These are phyloP conservation scores for Didymella lethalis DNA, from an alignment of 2,329 filamentous ascomycete genomes.

Conservation along the genomic window DNA sequence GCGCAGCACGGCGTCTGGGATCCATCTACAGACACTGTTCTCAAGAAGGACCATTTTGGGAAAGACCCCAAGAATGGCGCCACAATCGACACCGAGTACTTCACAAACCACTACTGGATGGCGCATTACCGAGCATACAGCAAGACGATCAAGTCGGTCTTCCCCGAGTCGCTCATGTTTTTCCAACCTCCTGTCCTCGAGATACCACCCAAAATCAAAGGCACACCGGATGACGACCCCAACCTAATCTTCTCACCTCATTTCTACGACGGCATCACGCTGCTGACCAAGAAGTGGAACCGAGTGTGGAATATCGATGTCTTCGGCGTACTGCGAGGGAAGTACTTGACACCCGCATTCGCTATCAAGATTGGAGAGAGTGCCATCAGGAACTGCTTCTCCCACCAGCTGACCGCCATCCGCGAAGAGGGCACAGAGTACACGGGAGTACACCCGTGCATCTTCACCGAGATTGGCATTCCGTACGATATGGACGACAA, in stretches of 20 bases:
- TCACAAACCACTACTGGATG: conserved; percentile 93
- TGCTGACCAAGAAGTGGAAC: conserved; percentile 99
- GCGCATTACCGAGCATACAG: conserved; percentile 80
- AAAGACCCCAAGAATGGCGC: conserved; percentile 78
- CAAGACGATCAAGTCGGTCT: conserved; percentile 75
- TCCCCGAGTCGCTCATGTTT: conserved; percentile 84
- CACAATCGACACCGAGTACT: conserved; percentile 79
- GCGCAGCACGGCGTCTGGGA: conserved; percentile 98
- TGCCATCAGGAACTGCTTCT: conserved; percentile 92
- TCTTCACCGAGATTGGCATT: conserved; percentile 96
- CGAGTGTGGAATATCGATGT: conserved; percentile 97
- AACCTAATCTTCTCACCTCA: conserved; percentile 93
- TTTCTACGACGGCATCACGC: conserved; percentile 94
- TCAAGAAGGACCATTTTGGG: conserved; percentile 88
- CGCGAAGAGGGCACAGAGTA: conserved; percentile 86
- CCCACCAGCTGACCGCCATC: conserved; percentile 83
- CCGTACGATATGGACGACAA: conserved; percentile 99
- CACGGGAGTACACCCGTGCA: conserved; percentile 85
- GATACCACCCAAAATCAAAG: conserved; percentile 87
- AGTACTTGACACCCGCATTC: conserved; percentile 87
- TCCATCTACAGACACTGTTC: conserved; percentile 74
- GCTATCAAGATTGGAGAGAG: conserved; percentile 92
- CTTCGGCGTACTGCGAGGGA: conserved; percentile 86
- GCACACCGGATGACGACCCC: conserved; percentile 84
- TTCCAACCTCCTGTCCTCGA: conserved; percentile 93